Evolutionary conservation across 75 land plant species (phyloP).

Genomic region (Selaginella tamariscina): DNA sequence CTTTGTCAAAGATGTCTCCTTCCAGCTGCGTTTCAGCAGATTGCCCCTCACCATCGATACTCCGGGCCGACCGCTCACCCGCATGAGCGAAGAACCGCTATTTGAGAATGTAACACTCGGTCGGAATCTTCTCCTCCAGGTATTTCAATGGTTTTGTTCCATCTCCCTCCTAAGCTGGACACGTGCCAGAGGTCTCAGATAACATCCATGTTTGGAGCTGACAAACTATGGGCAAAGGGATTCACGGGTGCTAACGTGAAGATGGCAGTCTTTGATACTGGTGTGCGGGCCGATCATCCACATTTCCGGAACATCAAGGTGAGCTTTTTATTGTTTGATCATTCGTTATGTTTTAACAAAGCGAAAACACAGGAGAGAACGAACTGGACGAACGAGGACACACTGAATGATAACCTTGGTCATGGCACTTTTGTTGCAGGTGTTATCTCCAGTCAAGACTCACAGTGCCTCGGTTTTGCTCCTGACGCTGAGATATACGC

Average conservation of each 20-base stretch:
- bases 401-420: constrained; percentile 93
- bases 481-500: constrained; percentile 97
- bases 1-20: constrained; percentile 63
- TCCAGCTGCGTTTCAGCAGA: constrained; percentile 49
- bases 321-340: constrained; percentile 2
- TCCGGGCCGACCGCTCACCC: not conserved
- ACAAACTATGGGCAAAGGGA: constrained; percentile 76
- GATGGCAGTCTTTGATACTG: constrained; percentile 99
- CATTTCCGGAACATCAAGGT: constrained; percentile 98
- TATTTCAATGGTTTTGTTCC: constrained; percentile 11
- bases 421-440: constrained; percentile 99
- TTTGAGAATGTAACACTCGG: not conserved
- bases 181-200: constrained; percentile 74
- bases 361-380: constrained; percentile 66
- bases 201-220: constrained; percentile 96
- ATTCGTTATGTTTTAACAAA: not conserved
- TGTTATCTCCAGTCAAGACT: constrained; percentile 83
- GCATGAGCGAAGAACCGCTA: not conserved
- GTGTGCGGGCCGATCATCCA: constrained; percentile 88
- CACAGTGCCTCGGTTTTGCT: constrained; percentile 93
- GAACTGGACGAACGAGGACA: constrained; percentile 98
- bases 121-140: constrained; percentile 58
- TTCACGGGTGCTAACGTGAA: constrained; percentile 80
- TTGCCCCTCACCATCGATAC: not conserved
- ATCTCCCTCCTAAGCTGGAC: not conserved